Evolutionary conservation across 2,329 filamentous ascomycete species (phyloP).

Genomic region (Westerdykella sp.): DNA sequence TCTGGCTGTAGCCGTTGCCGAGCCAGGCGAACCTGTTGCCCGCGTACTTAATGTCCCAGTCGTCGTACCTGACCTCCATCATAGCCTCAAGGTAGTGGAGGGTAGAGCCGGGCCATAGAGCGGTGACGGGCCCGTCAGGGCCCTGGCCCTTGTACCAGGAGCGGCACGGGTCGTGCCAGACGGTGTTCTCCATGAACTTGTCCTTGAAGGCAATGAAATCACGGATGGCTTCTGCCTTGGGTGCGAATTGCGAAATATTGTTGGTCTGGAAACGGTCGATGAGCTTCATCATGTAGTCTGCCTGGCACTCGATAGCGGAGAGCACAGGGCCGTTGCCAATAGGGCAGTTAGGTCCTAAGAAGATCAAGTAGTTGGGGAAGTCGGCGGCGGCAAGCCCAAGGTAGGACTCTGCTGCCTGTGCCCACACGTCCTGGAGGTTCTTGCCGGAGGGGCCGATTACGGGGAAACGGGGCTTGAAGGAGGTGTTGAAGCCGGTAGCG

Average conservation of each 20-base stretch:
- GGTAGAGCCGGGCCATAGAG: conserved; percentile 42
- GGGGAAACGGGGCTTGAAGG: conserved; percentile 43
- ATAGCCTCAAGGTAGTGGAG: conserved; percentile 49
- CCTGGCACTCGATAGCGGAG: conserved; percentile 42
- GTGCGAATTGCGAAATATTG: conserved; percentile 38
- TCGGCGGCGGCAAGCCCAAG: conserved; percentile 42
- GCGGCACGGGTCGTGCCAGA: conserved; percentile 43
- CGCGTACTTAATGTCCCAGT: conserved; percentile 41
- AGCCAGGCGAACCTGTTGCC: conserved; percentile 35
- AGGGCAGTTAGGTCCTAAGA: conserved; percentile 40
- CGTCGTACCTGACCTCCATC: conserved; percentile 42
- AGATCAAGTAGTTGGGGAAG: conserved; percentile 45
- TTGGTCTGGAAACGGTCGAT: conserved; percentile 47
- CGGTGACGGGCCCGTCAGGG: conserved; percentile 20
- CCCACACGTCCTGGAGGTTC: conserved; percentile 44
- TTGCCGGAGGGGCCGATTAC: conserved; percentile 36
- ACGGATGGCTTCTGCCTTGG: conserved; percentile 27
- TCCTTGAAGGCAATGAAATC: conserved; percentile 49
- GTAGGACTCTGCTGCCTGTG: conserved; percentile 38
- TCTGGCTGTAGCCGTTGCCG: conserved; percentile 35
- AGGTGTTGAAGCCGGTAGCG: conserved; percentile 35
- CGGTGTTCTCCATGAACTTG: conserved; percentile 41
- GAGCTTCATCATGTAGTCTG: conserved; percentile 47
- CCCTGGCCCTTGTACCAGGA: conserved; percentile 38
- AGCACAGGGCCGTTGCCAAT: conserved; percentile 41